Evolutionary conservation across 495 filamentous ascomycete genomes (phyloP), one percentile per base, ranked within the genome.

Genomic region (Aspergillus affinis): DNA sequence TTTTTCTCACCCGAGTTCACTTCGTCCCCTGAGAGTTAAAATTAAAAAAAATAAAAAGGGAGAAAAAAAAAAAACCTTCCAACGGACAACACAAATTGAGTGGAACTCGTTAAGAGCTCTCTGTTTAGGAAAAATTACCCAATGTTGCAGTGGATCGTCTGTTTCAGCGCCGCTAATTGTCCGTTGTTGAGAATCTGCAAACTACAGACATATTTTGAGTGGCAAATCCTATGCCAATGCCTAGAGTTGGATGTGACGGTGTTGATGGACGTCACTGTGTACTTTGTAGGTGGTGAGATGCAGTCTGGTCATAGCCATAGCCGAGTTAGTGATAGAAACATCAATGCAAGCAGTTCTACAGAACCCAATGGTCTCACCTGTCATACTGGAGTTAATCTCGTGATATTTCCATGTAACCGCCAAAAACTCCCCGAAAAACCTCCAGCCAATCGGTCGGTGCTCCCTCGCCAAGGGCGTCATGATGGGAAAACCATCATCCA

Each of bases 1-100:
- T 27, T 48, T 56, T 56, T 30, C 17, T 48, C 44, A 19, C 29
- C 46, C 36, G 55, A 20, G 17, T 46, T 27, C 45, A 32, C 23
- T 49, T 27, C 27, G 46, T 48, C 50, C 32, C 41, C 47, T 41
- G 41, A 30, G 17, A 52, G 29, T 6, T 48, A 46, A 21, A 48
- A 48, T 12, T 4, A 48, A 29, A 56, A 48, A n/a, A 17, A 48
- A 32, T 5, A 48, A 27, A 26, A 4, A 26, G 4, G 23, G 4
- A 26, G 4, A 23, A 4, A 29, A 48, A 53, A 36, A 53, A n/a
- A n/a, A n/a, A n/a, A n/a, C n/a, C n/a, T n/a, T n/a, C 13, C 7
- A 18, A 18, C 29, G 44, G 12, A 30, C 26, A 10, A 13, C 26
- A 19, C 18, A 21, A 19, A 52, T 53, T 19, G 18, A 46, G 21